A percentile compares a stretch with the other conserved stretches of the same genome.
Evolutionary conservation across 2,329 filamentous ascomycete species (phyloP).

Genomic region (Fusarium tupiense): DNA sequence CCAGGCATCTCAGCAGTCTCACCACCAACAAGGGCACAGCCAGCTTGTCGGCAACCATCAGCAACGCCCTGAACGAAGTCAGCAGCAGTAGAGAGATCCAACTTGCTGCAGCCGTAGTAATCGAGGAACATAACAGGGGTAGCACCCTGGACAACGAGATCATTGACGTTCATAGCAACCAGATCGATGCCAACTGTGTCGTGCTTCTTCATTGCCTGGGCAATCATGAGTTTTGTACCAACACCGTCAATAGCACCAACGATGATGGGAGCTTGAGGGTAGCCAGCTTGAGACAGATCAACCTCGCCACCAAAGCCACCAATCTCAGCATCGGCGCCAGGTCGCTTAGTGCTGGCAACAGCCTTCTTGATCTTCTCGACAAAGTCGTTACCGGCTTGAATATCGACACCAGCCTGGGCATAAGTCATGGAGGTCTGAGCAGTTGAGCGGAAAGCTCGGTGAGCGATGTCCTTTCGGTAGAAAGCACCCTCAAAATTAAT

Average conservation of each 20-base stretch:
- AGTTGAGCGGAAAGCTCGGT: slow-evolving; percentile 70
- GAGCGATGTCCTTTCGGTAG: slow-evolving; percentile 91
- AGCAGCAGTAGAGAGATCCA: slow-evolving; percentile 80
- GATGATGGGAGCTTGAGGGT: slow-evolving; percentile 77
- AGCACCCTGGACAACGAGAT: slow-evolving; percentile 94
- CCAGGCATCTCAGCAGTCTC: slow-evolving; percentile 99
- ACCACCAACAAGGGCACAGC: slow-evolving; percentile 92
- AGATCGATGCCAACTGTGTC: slow-evolving; percentile 96
- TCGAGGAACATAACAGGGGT: slow-evolving; percentile 97
- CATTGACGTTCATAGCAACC: slow-evolving; percentile 99
- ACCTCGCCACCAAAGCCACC: slow-evolving; percentile 87
- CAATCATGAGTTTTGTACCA: slow-evolving; percentile 96
- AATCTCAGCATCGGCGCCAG: slow-evolving; percentile 91
- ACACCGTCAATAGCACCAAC: slow-evolving; percentile 97
- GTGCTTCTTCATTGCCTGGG: slow-evolving; percentile 88
- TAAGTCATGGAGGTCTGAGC: slow-evolving; percentile 78
- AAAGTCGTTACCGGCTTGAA: slow-evolving; percentile 92
- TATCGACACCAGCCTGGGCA: slow-evolving; percentile 90
- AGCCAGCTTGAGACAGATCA: slow-evolving; percentile 74
- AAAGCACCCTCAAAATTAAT: slow-evolving; percentile 92
- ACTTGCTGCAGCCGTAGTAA: slow-evolving; percentile 93
- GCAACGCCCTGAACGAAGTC: slow-evolving; percentile 94
- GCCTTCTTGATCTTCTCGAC: slow-evolving; percentile 91
- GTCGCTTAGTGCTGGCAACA: slow-evolving; percentile 84
- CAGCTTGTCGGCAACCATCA: slow-evolving; percentile 83